Evolutionary conservation across 805 yeast genomes (phyloP), one percentile per base, ranked within the genome.

Genomic region (Ogataea ramenticola): DNA sequence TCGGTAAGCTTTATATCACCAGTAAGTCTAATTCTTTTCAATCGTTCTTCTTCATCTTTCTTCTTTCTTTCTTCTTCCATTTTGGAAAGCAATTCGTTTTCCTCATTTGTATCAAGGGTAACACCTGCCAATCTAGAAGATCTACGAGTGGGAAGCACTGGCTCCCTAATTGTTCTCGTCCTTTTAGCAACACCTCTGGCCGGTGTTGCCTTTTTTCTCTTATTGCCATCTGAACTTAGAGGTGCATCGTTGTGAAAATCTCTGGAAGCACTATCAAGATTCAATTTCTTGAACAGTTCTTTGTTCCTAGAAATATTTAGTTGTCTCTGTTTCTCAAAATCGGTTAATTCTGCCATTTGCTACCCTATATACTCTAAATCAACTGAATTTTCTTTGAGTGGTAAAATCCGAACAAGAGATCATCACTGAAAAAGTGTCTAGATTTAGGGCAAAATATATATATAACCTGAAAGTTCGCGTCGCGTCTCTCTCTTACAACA

Each of bases 231-330:
- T n/a, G 33, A 17, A 15, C 37, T 34, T 17, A 21, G 6, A 17
- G 45, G 52, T 11, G 72, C 60, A 42, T 77, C 84, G 14, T 65
- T 64, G 24, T 71, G 63, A 41, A 84, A 75, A 2, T 79, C 79
- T 29, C 66, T 62, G 1, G 82, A 70, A 3, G 83, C 61, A 12
- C 77, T 64, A 41, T 78, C 80, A 17, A 91, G 68, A 50, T 88
- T 84, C 50, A 91, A 70, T 50, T 82, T 79, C 52, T 77, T 72
- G 42, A 91, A 68, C 21, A 90, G 72, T 50, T 80, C 86, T 59
- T 80, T 79, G 63, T 91, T 93, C 41, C 98, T 71, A 49, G 80
- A 86, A 47, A 91, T 93, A 57, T 87, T 88, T 46, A 78, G 86
- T 55, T 75, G 80, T 46, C 95, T 64, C 56, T 79, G 80, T 53